phyloP scores from a whole-genome alignment of 768 basidiomycete genomes.

The Xerocomus potaroensis region DNA sequence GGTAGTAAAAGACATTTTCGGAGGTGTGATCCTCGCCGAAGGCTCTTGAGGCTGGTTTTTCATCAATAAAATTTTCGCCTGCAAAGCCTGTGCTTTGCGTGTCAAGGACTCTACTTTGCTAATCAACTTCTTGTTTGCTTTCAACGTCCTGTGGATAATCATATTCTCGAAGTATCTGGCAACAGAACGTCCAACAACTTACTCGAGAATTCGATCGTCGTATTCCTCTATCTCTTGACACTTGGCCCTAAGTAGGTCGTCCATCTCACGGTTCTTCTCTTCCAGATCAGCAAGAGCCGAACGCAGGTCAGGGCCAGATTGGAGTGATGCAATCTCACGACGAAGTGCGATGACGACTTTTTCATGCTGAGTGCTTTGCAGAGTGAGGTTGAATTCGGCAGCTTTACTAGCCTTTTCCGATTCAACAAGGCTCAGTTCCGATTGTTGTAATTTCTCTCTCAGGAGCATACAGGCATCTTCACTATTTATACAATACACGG shows the following conservation, averaged over 20 bases:
- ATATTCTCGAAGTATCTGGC: slow-evolving; percentile 2
- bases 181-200: slow-evolving; percentile 10
- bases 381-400: slow-evolving; percentile 61
- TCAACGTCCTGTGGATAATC: slow-evolving; percentile 52
- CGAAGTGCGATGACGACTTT: slow-evolving; percentile 57
- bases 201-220: slow-evolving; percentile 79
- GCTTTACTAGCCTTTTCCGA: slow-evolving; percentile 56
- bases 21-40: slow-evolving; percentile 8
- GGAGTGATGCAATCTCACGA: slow-evolving; percentile 50
- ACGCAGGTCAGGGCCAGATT: slow-evolving; percentile 52
- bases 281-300: slow-evolving; percentile 55
- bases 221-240: slow-evolving; percentile 80
- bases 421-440: slow-evolving; percentile 42
- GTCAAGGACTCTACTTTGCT: slow-evolving; percentile 66
- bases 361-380: slow-evolving; percentile 64
- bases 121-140: slow-evolving; percentile 74
- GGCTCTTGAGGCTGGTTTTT: slow-evolving; percentile 37
- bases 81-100: slow-evolving; percentile 68
- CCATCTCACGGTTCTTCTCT: slow-evolving; percentile 73
- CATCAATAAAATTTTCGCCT: slow-evolving; percentile 57
- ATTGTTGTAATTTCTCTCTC: slow-evolving; percentile 39
- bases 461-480: slow-evolving; percentile 40
- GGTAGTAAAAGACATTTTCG: slow-evolving; percentile 4
- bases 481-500: slow-evolving; percentile 36
- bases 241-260: slow-evolving; percentile 62